Conservation (phyloP, 2,329 filamentous ascomycete genomes). For the Paramyrothecium roridum region DNA sequence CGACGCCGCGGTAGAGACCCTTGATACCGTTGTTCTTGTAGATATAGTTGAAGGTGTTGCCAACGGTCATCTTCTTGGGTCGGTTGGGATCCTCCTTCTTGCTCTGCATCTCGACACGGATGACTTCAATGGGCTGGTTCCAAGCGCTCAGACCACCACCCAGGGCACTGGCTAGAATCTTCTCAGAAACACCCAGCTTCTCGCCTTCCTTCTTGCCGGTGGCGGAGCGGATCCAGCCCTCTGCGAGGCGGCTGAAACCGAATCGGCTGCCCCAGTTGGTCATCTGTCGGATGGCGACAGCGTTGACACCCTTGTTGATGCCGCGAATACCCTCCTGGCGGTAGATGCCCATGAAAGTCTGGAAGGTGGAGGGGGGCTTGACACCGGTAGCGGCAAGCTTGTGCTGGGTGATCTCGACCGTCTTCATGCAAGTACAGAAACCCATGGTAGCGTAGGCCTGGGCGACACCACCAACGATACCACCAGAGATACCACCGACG, state of each 20-base stretch:
- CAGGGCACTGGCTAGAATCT: slow-evolving; percentile 80
- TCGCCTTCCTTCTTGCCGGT: slow-evolving; percentile 78
- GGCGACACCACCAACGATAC: slow-evolving; percentile 90
- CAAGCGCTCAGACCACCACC: slow-evolving; percentile 95
- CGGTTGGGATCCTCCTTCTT: slow-evolving; percentile 97
- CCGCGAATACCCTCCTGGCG: slow-evolving; percentile 87
- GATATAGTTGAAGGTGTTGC: slow-evolving; percentile 82
- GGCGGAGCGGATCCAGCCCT: slow-evolving; percentile 76
- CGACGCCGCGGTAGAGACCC: slow-evolving; percentile 93
- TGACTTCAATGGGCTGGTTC: slow-evolving; percentile 99
- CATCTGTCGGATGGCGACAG: slow-evolving; percentile 97
- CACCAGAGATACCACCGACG: slow-evolving; percentile 81
- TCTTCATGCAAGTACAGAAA: slow-evolving; percentile 99
- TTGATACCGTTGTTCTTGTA: slow-evolving; percentile 83
- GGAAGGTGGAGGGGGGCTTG: slow-evolving; percentile 85
- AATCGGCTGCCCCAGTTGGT: slow-evolving; percentile 99
- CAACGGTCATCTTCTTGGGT: slow-evolving; percentile 98
- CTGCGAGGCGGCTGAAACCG: slow-evolving; percentile 86
- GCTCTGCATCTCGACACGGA: slow-evolving; percentile 99
- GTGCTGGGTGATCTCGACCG: slow-evolving; percentile 98
- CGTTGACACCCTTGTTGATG: slow-evolving; percentile 99
- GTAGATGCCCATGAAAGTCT: slow-evolving; percentile 97
- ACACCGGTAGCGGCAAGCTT: slow-evolving; percentile 83
- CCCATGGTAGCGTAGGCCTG: slow-evolving; percentile 99
- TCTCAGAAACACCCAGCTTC: slow-evolving; percentile 77